Percentiles rank a stretch among this genome's conserved stretches.
Evolutionary conservation across 345 rosid species (phyloP).

Genomic region (Syzygium grande): DNA sequence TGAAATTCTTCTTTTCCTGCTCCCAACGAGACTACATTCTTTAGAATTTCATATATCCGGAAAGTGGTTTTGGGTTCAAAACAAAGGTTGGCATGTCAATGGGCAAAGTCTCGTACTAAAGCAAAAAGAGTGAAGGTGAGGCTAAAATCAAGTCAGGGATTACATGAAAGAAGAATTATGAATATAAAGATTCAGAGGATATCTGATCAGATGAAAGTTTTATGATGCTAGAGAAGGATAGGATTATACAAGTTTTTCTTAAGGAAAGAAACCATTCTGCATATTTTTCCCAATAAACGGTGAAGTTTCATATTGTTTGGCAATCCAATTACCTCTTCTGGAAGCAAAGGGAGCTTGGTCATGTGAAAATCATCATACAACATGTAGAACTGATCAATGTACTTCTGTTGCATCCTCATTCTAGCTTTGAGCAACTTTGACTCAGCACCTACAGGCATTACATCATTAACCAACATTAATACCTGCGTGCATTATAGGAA

Average conservation of each 20-base stretch:
- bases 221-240: background rate
- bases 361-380: conserved; percentile 94
- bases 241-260: background rate
- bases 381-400: conserved; percentile 97
- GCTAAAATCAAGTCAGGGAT: background rate
- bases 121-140: background rate
- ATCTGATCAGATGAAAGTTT: background rate
- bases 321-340: conserved; percentile 64
- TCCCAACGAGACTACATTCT: background rate
- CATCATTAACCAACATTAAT: background rate
- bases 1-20: background rate
- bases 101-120: background rate
- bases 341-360: conserved; percentile 91
- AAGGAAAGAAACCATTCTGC: background rate
- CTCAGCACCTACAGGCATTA: conserved; percentile 44
- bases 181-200: background rate
- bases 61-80: background rate
- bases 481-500: background rate
- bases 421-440: conserved; percentile 92
- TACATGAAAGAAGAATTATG: background rate
- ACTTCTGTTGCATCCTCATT: conserved; percentile 97
- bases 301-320: background rate
- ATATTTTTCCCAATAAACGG: background rate
- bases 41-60: background rate
- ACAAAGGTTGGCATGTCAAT: background rate